Percentiles rank a stretch among this genome's conserved stretches.
Evolutionary conservation across 352 stramenopile genomes (phyloP).

Genomic region (Albugo laibachii): DNA sequence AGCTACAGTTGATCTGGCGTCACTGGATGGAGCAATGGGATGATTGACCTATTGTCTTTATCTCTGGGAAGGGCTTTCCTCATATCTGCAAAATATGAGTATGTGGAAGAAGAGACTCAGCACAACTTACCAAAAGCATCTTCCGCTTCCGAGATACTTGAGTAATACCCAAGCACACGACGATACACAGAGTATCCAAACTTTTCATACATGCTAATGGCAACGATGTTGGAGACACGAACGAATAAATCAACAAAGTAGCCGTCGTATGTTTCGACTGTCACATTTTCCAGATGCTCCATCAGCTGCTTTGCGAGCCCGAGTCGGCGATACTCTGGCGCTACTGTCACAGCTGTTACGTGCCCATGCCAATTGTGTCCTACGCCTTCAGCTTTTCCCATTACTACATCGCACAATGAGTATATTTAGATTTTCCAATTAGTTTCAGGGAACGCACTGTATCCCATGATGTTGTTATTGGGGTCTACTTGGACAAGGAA

Average conservation of each 20-base stretch:
- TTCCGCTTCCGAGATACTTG: conserved; percentile 52
- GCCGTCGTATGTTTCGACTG: conserved; percentile 68
- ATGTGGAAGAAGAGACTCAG: neutral
- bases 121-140: conserved; percentile 68
- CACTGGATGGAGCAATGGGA: conserved; percentile 72
- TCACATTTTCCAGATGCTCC: conserved; percentile 83
- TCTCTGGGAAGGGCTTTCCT: conserved; percentile 81
- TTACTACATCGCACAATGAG: conserved; percentile 38
- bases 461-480: conserved; percentile 90
- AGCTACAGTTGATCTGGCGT: conserved; percentile 52
- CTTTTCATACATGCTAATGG: conserved; percentile 86
- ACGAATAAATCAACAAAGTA: conserved; percentile 99
- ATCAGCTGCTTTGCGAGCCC: conserved; percentile 87
- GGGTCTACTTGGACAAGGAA: conserved; percentile 89
- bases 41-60: conserved; percentile 78
- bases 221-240: conserved; percentile 85
- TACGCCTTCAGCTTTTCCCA: conserved; percentile 91
- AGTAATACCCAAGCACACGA: conserved; percentile 84
- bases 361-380: conserved; percentile 94
- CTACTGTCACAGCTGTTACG: conserved; percentile 95
- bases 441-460: conserved; percentile 26
- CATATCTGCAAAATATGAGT: conserved; percentile 56
- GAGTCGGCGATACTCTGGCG: conserved; percentile 86
- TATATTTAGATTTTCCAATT: neutral
- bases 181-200: conserved; percentile 87